Conservation (phyloP, 345 rosid genomes). For the Gossypium raimondii region DNA sequence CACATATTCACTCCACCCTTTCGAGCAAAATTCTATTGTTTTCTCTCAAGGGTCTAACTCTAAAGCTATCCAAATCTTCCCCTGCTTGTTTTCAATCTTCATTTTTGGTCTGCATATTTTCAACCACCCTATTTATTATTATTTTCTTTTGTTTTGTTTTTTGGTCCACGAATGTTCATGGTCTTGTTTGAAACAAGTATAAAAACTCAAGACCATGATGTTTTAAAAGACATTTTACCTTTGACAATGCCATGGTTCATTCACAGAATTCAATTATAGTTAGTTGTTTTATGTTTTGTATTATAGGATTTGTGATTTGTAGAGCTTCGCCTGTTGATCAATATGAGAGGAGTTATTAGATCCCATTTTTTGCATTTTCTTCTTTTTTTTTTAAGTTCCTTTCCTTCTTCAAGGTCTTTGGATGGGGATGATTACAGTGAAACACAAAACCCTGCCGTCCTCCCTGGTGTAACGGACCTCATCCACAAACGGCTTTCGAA, state of each 20-base stretch:
- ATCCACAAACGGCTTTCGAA: slow-evolving; percentile 52
- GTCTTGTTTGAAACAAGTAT: slow-evolving; percentile 11
- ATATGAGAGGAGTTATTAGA: slow-evolving; percentile 33
- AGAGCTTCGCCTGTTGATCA: slow-evolving; percentile 17
- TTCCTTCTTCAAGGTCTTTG: slow-evolving; percentile 29
- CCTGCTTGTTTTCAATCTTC: not conserved
- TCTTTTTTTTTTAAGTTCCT: slow-evolving; percentile 25
- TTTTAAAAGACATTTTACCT: not conserved
- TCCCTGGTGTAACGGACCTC: slow-evolving; percentile 43
- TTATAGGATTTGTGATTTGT: slow-evolving; percentile 16
- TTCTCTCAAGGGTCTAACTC: slow-evolving; percentile 6
- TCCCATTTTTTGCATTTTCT: slow-evolving; percentile 31
- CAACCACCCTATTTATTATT: not conserved
- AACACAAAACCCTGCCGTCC: slow-evolving; percentile 46
- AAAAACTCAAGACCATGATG: slow-evolving; percentile 13
- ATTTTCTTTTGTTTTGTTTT: not conserved
- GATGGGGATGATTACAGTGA: slow-evolving; percentile 60
- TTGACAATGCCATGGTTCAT: slow-evolving; percentile 31
- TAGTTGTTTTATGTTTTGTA: slow-evolving; percentile 16
- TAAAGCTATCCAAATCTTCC: not conserved
- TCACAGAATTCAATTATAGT: slow-evolving; percentile 16
- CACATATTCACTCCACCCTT: slow-evolving; percentile 13
- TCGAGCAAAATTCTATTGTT: slow-evolving; percentile 5
- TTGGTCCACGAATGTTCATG: slow-evolving; percentile 9
- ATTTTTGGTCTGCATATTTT: slow-evolving; percentile 11